Percentiles rank a stretch among this genome's conserved stretches.
Evolutionary conservation across 495 filamentous ascomycete genomes (phyloP).

Genomic region (Penicillium atrosanguineum): DNA sequence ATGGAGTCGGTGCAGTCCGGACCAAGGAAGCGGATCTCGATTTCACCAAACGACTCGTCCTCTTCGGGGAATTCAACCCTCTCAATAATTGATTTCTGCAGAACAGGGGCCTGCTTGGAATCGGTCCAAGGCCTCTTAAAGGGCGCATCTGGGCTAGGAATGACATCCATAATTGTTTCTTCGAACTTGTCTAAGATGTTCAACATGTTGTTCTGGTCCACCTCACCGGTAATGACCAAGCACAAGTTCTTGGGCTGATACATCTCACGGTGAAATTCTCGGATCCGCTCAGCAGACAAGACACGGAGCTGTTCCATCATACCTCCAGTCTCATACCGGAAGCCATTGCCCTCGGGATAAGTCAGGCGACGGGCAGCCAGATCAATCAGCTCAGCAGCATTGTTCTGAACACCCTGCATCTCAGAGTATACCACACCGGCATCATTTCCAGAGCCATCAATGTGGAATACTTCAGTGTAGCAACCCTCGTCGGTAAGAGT

Average conservation of each 20-base stretch:
- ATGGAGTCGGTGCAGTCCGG: conserved; percentile 67
- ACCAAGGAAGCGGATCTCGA: conserved; percentile 80
- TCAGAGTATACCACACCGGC: conserved; percentile 98
- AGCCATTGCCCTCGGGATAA: conserved; percentile 87
- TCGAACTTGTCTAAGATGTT: conserved; percentile 84
- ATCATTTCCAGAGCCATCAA: conserved; percentile 90
- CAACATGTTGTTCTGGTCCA: conserved; percentile 77
- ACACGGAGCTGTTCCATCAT: conserved; percentile 91
- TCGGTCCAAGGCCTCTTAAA: conserved; percentile 92
- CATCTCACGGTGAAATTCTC: conserved; percentile 92
- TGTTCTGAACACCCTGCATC: conserved; percentile 95
- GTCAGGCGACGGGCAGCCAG: conserved; percentile 70
- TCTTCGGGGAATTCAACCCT: conserved; percentile 93
- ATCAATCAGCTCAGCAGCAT: conserved; percentile 77
- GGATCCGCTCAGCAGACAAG: conserved; percentile 82
- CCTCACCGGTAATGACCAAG: conserved; percentile 82
- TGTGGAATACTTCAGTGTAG: conserved; percentile 94
- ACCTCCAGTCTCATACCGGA: conserved; percentile 94
- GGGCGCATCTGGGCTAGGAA: conserved; percentile 67
- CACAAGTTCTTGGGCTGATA: conserved; percentile 97
- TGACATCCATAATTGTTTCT: conserved; percentile 74
- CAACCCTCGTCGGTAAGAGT: conserved; percentile 90
- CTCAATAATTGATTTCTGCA: conserved; percentile 67
- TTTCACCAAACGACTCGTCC: conserved; percentile 87
- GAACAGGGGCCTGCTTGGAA: conserved; percentile 68